Conservation (phyloP, 176 grass and related monocot genomes). For the Tuctoria greenei region DNA sequence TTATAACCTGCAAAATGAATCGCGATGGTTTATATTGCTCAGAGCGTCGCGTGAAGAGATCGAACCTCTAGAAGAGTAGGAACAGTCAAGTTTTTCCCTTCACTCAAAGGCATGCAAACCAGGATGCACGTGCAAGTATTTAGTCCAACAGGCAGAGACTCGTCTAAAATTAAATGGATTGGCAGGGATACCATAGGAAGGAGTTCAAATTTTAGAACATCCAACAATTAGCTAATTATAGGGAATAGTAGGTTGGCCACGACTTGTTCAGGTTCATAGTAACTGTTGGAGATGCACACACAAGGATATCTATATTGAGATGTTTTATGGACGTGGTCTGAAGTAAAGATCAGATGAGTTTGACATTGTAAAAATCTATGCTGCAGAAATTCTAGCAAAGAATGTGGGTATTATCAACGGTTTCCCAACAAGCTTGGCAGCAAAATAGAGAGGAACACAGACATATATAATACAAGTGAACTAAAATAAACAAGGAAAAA, state of each 20-base stretch:
- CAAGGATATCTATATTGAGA: not conserved
- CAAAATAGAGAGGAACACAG: constrained; percentile 21
- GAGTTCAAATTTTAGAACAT: constrained; percentile 19
- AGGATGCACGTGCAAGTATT: constrained; percentile 33
- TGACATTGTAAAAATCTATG: not conserved
- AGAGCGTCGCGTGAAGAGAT: constrained; percentile 39
- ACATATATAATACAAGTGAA: constrained; percentile 10
- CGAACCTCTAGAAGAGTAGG: constrained; percentile 26
- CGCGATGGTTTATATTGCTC: constrained; percentile 58
- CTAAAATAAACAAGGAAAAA: not conserved
- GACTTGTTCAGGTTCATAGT: not conserved
- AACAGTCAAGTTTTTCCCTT: too few relatives aligned
- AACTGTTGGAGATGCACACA: not conserved
- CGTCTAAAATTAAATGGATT: not conserved
- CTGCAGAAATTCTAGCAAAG: not conserved
- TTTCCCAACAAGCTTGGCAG: constrained; percentile 4
- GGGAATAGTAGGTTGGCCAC: not conserved
- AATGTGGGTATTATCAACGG: not conserved
- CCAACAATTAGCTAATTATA: not conserved
- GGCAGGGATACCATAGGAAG: not conserved
- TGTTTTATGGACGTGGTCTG: not conserved
- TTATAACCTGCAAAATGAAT: constrained; percentile 99
- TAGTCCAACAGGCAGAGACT: constrained; percentile 12
- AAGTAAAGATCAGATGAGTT: not conserved
- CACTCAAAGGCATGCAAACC: constrained; percentile 16